phyloP scores from a whole-genome alignment of 768 basidiomycete species.

The Cystobasidium ongulense region DNA sequence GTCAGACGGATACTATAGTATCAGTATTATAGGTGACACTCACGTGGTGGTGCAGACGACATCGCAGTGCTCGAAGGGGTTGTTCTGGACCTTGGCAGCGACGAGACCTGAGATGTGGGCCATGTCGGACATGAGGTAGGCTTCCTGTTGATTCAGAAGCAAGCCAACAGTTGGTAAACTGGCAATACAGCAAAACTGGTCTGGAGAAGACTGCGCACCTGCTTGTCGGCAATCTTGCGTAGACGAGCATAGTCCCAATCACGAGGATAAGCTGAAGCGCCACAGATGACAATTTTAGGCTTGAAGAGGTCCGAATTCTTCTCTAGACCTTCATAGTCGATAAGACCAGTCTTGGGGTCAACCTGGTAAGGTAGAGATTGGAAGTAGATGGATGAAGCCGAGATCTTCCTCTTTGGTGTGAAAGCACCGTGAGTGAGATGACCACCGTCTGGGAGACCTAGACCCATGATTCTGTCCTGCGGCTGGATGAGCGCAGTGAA shows the following conservation, averaged over 20 bases:
- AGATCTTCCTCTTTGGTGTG: slow-evolving; percentile 89
- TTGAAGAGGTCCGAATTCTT: slow-evolving; percentile 90
- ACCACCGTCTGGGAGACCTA: slow-evolving; percentile 93
- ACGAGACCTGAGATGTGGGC: slow-evolving; percentile 94
- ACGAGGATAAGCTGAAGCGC: slow-evolving; percentile 95
- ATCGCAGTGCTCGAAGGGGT: slow-evolving; percentile 91
- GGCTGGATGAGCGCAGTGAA: slow-evolving; percentile 92
- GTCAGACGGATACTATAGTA: neutral
- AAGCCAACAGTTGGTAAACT: slow-evolving; percentile 47
- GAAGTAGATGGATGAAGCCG: slow-evolving; percentile 99
- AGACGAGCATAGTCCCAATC: slow-evolving; percentile 92
- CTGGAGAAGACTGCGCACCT: slow-evolving; percentile 38
- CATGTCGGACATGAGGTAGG: slow-evolving; percentile 60
- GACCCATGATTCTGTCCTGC: slow-evolving; percentile 96
- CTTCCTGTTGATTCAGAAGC: neutral
- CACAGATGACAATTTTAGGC: slow-evolving; percentile 88
- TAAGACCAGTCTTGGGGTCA: slow-evolving; percentile 69
- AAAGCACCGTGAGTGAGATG: slow-evolving; percentile 85
- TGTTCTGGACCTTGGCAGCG: slow-evolving; percentile 79
- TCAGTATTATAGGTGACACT: slow-evolving; percentile 42
- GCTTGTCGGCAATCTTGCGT: slow-evolving; percentile 65
- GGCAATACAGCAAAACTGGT: too few relatives aligned
- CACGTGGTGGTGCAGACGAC: slow-evolving; percentile 96
- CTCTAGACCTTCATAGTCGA: slow-evolving; percentile 75
- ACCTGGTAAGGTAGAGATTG: slow-evolving; percentile 92